Evolutionary conservation across 768 basidiomycete genomes (phyloP).

Genomic region (Mycena belliarum): DNA sequence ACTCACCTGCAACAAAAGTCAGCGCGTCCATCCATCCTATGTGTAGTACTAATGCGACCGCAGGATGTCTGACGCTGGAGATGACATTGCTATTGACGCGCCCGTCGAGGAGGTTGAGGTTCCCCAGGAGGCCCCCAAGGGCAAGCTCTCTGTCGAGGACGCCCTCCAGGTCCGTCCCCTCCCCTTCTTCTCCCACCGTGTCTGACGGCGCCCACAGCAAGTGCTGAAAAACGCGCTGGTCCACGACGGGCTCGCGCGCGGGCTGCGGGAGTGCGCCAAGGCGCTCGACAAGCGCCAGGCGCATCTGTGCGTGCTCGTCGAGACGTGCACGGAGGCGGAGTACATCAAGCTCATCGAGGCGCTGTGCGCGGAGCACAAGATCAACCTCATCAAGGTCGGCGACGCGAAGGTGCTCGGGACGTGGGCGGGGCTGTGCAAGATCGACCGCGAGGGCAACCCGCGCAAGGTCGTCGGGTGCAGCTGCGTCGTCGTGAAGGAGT

Average conservation of each 20-base stretch:
- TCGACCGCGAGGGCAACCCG: slow-evolving; percentile 98
- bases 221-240: slow-evolving; percentile 98
- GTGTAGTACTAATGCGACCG: not conserved
- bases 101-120: slow-evolving; percentile 76
- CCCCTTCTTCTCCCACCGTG: too few species aligned
- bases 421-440: slow-evolving; percentile 99
- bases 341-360: slow-evolving; percentile 99
- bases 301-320: slow-evolving; percentile 97
- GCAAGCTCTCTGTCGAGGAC: slow-evolving; percentile 94
- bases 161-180: slow-evolving; percentile 71
- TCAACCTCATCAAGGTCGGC: slow-evolving; percentile 98
- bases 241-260: slow-evolving; percentile 97
- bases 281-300: slow-evolving; percentile 98
- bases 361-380: slow-evolving; percentile 98
- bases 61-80: slow-evolving; percentile 98
- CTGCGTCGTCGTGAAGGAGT: slow-evolving; percentile 98
- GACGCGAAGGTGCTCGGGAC: slow-evolving; percentile 97
- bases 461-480: slow-evolving; percentile 93
- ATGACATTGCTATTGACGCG: slow-evolving; percentile 82
- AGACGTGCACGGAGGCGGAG: slow-evolving; percentile 98
- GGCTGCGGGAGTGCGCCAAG: slow-evolving; percentile 97
- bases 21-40: not conserved
- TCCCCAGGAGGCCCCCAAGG: slow-evolving; percentile 86
- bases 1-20: slow-evolving; percentile 18
- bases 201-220: slow-evolving; percentile 56